Evolutionary conservation across 805 yeast species (phyloP), one percentile per base, ranked within the genome.

Genomic region (Wickerhamomyces silvicola): DNA sequence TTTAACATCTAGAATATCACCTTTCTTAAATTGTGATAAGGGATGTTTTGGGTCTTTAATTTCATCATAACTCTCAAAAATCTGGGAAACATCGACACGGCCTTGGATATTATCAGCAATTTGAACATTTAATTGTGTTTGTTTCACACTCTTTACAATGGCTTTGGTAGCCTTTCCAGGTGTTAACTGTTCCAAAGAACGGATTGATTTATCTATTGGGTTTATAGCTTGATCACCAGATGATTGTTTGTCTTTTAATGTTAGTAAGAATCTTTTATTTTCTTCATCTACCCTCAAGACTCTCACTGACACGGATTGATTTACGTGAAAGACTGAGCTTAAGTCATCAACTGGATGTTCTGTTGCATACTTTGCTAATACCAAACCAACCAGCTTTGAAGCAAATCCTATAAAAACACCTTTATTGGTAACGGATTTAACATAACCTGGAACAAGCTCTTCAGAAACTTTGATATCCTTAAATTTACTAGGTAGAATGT

Each of bases 391-490:
- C 41, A 90, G 71, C 33, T 71, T 73, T 41, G 82, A 81, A 35
- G 79, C 85, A 57, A 90, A 90, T 0, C 80, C 72, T 36, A 90
- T 81, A 53, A 90, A 90, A 10, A 86, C 64, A 42, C 97, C 97
- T 52, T 70, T 69, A 27, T 68, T 70, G n/a, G 94, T 83, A 13
- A 81, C 74, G 13, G 87, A 78, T 43, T 76, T 81, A 24, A 90
- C 75, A 53, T 67, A 88, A 26, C 97, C 98, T 36, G 72, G 69
- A 32, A 84, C 57, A 18, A 62, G 48, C 16, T 61, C 60, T 27
- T 62, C 60, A 8, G 74, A 70, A 10, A 66, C 59, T 23, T 59
- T 48, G 28, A 87, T 64, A 24, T 83, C 94, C 12, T 66, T 64
- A 48, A 75, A 81, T 5, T 58, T 44, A 5, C 64, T 42, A 23